Evolutionary conservation across 202 grass and related monocot genomes (phyloP).

Genomic region (Sporobolus alterniflorus): DNA sequence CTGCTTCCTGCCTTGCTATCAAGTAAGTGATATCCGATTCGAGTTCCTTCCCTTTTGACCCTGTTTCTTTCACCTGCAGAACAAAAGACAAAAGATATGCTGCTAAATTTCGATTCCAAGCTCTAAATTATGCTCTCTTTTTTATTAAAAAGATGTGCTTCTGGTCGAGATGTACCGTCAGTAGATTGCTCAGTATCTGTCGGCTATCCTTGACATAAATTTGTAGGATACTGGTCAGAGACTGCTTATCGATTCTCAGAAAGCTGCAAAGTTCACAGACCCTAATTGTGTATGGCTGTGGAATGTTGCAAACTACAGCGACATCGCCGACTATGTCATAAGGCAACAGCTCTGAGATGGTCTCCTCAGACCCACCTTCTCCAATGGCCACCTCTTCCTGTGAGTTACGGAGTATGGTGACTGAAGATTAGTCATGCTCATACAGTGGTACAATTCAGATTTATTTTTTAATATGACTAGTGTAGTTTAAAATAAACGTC

Average conservation of each 20-base stretch:
- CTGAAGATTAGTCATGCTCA: conserved; percentile 1
- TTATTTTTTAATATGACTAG: neutral
- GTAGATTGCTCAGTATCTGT: conserved; percentile 81
- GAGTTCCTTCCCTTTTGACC: conserved; percentile 65
- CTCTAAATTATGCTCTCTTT: neutral
- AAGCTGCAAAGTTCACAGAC: conserved; percentile 80
- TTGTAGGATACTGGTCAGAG: conserved; percentile 61
- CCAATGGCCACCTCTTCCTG: conserved; percentile 64
- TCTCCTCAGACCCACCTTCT: conserved; percentile 56
- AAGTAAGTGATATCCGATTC: conserved; percentile 75
- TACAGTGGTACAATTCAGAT: neutral
- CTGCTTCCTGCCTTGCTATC: conserved; percentile 86
- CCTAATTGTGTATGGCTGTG: conserved; percentile 71
- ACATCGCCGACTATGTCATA: conserved; percentile 74
- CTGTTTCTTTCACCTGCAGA: conserved; percentile 48
- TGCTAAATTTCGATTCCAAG: neutral
- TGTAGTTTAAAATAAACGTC: neutral
- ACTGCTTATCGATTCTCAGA: conserved; percentile 88
- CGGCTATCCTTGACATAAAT: conserved; percentile 81
- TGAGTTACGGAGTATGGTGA: neutral
- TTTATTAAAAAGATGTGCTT: neutral
- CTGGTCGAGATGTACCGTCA: conserved; percentile 46
- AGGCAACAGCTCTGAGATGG: conserved; percentile 64
- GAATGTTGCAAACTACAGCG: conserved; percentile 72
- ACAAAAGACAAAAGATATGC: neutral